A percentile compares a stretch with the other conserved stretches of the same genome.
phyloP scores from a whole-genome alignment of 257 asterid genomes.

The Paraleonurus japonicus region DNA sequence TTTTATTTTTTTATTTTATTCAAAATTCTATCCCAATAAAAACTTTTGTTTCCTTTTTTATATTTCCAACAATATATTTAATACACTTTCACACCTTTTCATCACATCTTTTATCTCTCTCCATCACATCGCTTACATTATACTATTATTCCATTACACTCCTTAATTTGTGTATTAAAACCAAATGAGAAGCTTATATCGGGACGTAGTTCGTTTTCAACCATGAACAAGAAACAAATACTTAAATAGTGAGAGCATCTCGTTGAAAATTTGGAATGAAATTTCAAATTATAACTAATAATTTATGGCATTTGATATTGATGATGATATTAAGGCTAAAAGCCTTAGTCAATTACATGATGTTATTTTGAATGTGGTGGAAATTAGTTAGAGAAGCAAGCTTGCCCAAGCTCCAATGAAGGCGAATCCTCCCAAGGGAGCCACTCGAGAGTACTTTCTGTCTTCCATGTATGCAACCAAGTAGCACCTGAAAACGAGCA shows the following conservation, averaged over 20 bases:
- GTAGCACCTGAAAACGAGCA: slow-evolving; percentile 58
- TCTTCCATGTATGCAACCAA: slow-evolving; percentile 80
- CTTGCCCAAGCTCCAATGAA: slow-evolving; percentile 94
- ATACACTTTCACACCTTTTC: too few relatives aligned
- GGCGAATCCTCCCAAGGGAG: slow-evolving; percentile 91
- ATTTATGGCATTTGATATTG: not conserved
- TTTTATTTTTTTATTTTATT: too few relatives aligned
- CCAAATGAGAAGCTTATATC: too few relatives aligned
- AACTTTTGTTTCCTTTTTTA: too few relatives aligned
- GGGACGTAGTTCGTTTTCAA: not conserved
- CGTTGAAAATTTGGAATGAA: not conserved
- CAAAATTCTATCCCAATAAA: too few relatives aligned
- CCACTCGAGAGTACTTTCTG: slow-evolving; percentile 61
- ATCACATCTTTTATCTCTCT: too few relatives aligned
- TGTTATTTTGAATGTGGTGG: slow-evolving; percentile 15
- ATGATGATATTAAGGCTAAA: not conserved
- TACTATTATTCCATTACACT: too few relatives aligned
- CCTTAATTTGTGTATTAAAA: too few relatives aligned
- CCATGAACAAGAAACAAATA: not conserved
- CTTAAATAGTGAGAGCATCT: not conserved
- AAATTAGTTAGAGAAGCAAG: slow-evolving; percentile 52
- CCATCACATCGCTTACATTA: too few relatives aligned
- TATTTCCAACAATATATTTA: too few relatives aligned
- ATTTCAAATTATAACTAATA: not conserved
- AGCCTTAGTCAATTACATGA: slow-evolving; percentile 19